These are phyloP conservation scores for Pseudognaphalium luteoalbum DNA, from an alignment of 129 eudicot species.

Conservation along the genomic window DNA sequence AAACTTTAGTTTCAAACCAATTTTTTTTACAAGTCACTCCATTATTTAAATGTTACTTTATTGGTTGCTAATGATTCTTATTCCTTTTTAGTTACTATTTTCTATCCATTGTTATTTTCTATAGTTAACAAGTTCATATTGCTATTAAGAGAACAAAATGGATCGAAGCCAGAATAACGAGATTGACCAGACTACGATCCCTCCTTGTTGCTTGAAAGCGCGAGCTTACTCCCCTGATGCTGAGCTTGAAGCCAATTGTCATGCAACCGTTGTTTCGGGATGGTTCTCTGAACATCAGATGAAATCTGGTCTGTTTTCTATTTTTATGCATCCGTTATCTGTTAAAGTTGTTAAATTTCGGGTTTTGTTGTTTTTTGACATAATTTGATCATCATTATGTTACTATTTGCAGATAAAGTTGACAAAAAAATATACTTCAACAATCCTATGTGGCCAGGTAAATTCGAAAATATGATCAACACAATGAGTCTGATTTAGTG, in stretches of 20 bases:
- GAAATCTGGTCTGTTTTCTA: slow-evolving; percentile 45
- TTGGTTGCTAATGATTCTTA: slow-evolving; percentile 19
- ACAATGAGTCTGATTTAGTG: not conserved
- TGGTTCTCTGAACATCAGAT: slow-evolving; percentile 71
- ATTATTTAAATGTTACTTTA: slow-evolving; percentile 12
- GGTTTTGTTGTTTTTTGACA: not conserved
- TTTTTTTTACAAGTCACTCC: not conserved
- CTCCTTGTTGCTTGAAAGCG: slow-evolving; percentile 93
- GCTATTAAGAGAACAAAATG: slow-evolving; percentile 51
- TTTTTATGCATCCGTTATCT: not conserved
- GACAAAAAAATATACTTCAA: slow-evolving; percentile 65
- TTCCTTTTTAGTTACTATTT: not conserved
- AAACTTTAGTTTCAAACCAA: slow-evolving; percentile 13
- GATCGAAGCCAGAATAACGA: slow-evolving; percentile 51
- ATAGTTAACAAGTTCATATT: not conserved
- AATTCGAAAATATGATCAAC: not conserved
- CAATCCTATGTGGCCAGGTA: slow-evolving; percentile 99
- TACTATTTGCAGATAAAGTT: slow-evolving; percentile 45
- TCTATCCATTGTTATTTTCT: not conserved
- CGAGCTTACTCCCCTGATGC: slow-evolving; percentile 51
- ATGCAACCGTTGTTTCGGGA: slow-evolving; percentile 88
- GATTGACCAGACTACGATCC: slow-evolving; percentile 37
- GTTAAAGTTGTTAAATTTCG: not conserved
- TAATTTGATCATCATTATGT: slow-evolving; percentile 15
- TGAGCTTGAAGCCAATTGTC: slow-evolving; percentile 69